Conservation (phyloP, 805 yeast genomes). For the Brettanomyces custersianus region DNA sequence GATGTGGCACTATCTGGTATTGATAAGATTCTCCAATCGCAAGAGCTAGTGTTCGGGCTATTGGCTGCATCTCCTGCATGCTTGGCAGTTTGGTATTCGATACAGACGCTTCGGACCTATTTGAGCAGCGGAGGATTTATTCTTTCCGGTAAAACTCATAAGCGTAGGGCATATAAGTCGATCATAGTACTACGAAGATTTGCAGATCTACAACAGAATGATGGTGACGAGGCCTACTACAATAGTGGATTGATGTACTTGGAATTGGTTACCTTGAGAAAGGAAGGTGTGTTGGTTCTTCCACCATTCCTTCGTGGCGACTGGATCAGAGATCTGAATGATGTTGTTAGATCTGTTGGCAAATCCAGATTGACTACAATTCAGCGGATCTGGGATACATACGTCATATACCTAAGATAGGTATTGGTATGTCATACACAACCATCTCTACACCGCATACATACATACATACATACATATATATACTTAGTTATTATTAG, state of each 20-base stretch:
- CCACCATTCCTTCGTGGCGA: slow-evolving; percentile 42
- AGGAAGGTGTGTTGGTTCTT: slow-evolving; percentile 37
- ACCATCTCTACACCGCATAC: background rate
- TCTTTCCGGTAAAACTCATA: slow-evolving; percentile 25
- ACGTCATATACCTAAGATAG: slow-evolving; percentile 26
- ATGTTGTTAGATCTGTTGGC: slow-evolving; percentile 34
- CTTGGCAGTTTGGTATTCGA: slow-evolving; percentile 42
- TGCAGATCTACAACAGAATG: slow-evolving; percentile 7
- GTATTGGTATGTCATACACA: background rate
- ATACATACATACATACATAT: too few species aligned
- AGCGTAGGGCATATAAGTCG: slow-evolving; percentile 29
- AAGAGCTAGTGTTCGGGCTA: slow-evolving; percentile 87
- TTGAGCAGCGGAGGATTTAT: slow-evolving; percentile 29
- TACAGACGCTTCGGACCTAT: slow-evolving; percentile 23
- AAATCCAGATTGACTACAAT: slow-evolving; percentile 38
- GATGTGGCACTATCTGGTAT: slow-evolving; percentile 85
- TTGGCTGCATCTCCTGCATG: slow-evolving; percentile 83
- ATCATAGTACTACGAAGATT: slow-evolving; percentile 36
- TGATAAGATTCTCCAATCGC: slow-evolving; percentile 80
- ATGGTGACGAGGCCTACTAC: slow-evolving; percentile 20
- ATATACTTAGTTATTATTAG: background rate
- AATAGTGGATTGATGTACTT: slow-evolving; percentile 57
- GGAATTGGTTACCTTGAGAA: slow-evolving; percentile 51
- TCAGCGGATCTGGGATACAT: slow-evolving; percentile 53
- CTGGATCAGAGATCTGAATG: slow-evolving; percentile 59